phyloP scores from a whole-genome alignment of 2,329 filamentous ascomycete species.

The Xylariomycetidae sp. region DNA sequence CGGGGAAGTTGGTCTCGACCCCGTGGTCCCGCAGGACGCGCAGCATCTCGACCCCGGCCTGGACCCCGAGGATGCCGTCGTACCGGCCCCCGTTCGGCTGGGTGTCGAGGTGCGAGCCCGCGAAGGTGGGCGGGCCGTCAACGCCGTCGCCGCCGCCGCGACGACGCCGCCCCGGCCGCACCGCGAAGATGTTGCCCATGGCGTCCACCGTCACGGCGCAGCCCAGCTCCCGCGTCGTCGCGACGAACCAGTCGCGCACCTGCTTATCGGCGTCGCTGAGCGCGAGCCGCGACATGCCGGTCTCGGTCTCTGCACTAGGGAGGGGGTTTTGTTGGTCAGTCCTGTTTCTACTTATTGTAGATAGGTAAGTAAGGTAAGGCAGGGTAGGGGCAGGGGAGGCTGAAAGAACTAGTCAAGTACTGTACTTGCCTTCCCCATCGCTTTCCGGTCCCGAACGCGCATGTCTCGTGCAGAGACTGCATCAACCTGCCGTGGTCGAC shows the following conservation, averaged over 20 bases:
- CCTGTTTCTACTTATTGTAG: conserved; percentile 5
- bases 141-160: too few relatives aligned
- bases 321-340: conserved; percentile 8
- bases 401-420: too few relatives aligned
- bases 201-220: conserved; percentile 65
- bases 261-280: conserved; percentile 67
- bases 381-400: too few relatives aligned
- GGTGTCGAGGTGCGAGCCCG: conserved; percentile 66
- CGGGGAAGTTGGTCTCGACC: conserved; percentile 63
- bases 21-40: conserved; percentile 62
- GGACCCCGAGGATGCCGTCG: conserved; percentile 72
- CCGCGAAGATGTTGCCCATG: conserved; percentile 79
- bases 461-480: conserved; percentile 60
- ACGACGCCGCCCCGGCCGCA: conserved; percentile 57
- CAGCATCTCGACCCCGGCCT: conserved; percentile 69
- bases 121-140: conserved; percentile 61
- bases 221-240: conserved; percentile 57
- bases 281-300: conserved; percentile 72
- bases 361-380: conserved; percentile 1
- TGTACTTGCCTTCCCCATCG: conserved; percentile 62
- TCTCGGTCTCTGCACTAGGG: conserved; percentile 51
- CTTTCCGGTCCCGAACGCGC: conserved; percentile 62
- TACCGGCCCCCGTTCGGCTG: conserved; percentile 64
- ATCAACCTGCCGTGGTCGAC: conserved; percentile 58
- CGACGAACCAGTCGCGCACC: conserved; percentile 71